A percentile compares a stretch with the other conserved stretches of the same genome.
phyloP scores from a whole-genome alignment of 345 rosid genomes.

The Murraya koenigii region DNA sequence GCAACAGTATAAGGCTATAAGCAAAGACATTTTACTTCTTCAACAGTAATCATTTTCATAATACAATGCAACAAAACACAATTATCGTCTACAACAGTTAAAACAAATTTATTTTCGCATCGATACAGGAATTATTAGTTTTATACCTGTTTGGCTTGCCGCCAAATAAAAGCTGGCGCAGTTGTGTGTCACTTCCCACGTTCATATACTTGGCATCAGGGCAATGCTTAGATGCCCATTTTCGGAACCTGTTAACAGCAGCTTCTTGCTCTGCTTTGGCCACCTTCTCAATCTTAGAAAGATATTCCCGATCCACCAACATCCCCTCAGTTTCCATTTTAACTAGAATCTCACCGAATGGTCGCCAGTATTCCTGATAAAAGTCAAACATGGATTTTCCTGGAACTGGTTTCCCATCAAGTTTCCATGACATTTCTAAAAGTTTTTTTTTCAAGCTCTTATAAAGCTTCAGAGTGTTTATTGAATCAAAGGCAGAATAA shows the following conservation, averaged over 20 bases:
- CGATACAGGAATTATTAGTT: not conserved
- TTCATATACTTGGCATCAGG: conserved; percentile 86
- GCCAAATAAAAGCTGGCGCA: conserved; percentile 83
- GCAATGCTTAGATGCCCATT: conserved; percentile 87
- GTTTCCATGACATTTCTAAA: conserved; percentile 49
- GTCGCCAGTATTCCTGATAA: conserved; percentile 71
- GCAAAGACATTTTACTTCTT: not conserved
- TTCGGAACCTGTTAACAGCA: conserved; percentile 70
- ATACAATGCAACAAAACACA: not conserved
- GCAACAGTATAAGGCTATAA: not conserved
- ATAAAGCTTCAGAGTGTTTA: conserved; percentile 80
- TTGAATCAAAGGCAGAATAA: conserved; percentile 91
- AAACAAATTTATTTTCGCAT: not conserved
- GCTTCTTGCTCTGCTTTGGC: conserved; percentile 78
- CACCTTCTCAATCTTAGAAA: conserved; percentile 75
- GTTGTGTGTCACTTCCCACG: conserved; percentile 87
- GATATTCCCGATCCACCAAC: conserved; percentile 79
- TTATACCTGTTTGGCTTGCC: conserved; percentile 67
- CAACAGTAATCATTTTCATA: not conserved
- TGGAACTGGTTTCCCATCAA: conserved; percentile 42
- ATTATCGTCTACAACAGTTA: not conserved
- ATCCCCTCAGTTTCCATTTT: conserved; percentile 91
- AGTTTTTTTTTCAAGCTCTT: conserved; percentile 66
- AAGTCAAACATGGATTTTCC: conserved; percentile 69
- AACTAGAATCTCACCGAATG: conserved; percentile 86